Conservation (phyloP, 345 rosid genomes). For the Physaria fendleri region DNA sequence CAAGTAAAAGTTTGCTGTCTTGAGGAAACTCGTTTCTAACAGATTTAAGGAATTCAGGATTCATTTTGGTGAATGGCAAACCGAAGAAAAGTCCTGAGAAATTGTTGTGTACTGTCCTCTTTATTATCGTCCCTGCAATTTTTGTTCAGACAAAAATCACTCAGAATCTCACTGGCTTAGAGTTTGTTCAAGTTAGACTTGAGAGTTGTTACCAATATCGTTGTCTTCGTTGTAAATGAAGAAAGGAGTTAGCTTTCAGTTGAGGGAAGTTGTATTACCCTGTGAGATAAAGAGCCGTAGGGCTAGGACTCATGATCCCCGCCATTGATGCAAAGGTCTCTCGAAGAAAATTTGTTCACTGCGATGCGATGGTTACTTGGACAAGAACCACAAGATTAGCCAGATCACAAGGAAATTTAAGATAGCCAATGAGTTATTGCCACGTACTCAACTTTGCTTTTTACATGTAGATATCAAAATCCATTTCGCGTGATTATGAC, state of each 20-base stretch:
- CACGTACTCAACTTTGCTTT: slow-evolving; percentile 40
- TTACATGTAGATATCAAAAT: slow-evolving; percentile 12
- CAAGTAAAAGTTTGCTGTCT: slow-evolving; percentile 67
- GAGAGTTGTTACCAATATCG: slow-evolving; percentile 51
- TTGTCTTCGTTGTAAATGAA: slow-evolving; percentile 76
- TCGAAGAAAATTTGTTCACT: slow-evolving; percentile 1
- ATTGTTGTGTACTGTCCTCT: slow-evolving; percentile 86
- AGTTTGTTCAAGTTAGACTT: neutral
- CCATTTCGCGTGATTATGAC: slow-evolving; percentile 2
- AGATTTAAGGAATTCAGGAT: slow-evolving; percentile 62
- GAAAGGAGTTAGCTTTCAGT: slow-evolving; percentile 14
- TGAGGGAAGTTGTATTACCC: slow-evolving; percentile 37
- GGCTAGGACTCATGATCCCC: slow-evolving; percentile 41
- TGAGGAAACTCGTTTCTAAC: slow-evolving; percentile 56
- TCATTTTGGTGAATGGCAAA: slow-evolving; percentile 69
- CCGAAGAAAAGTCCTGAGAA: slow-evolving; percentile 89
- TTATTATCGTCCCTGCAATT: slow-evolving; percentile 60
- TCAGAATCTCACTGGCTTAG: neutral
- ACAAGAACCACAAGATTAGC: slow-evolving; percentile 23
- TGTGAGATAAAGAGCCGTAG: slow-evolving; percentile 39
- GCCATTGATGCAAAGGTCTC: slow-evolving; percentile 43
- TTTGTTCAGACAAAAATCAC: slow-evolving; percentile 4
- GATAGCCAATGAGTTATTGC: slow-evolving; percentile 48
- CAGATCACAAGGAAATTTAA: slow-evolving; percentile 42
- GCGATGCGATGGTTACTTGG: slow-evolving; percentile 9